These are phyloP conservation scores for Aspergillus brasiliensis DNA, from an alignment of 2,329 filamentous ascomycete genomes.

Conservation along the genomic window DNA sequence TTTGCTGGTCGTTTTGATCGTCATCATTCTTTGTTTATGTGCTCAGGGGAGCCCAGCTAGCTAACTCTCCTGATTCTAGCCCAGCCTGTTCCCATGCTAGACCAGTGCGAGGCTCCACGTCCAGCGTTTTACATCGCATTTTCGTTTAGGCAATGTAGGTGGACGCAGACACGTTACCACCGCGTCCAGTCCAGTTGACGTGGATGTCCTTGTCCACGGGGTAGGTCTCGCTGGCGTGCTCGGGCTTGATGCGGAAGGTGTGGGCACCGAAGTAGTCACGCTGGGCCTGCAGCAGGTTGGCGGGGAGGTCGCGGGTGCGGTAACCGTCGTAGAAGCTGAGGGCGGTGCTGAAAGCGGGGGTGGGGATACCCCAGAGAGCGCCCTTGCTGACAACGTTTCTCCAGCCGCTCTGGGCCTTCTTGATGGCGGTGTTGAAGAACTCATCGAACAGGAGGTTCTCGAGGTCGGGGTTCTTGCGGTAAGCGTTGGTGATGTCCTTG, in stretches of 20 bases:
- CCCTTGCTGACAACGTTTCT: conserved; percentile 88
- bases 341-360: conserved; percentile 93
- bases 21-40: conserved; percentile 28
- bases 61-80: conserved; percentile 15
- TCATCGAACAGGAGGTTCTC: conserved; percentile 98
- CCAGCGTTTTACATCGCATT: conserved; percentile 29
- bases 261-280: conserved; percentile 99
- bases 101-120: conserved; percentile 25
- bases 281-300: conserved; percentile 98
- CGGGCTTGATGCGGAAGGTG: conserved; percentile 86
- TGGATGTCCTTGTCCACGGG: conserved; percentile 85
- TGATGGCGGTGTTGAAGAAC: conserved; percentile 99
- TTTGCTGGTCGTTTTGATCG: conserved; percentile 19
- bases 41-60: conserved; percentile 13
- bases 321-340: conserved; percentile 99
- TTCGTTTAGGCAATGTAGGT: conserved; percentile 87
- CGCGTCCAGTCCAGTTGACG: conserved; percentile 99
- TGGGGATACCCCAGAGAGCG: conserved; percentile 91
- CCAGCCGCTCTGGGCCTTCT: conserved; percentile 92
- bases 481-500: conserved; percentile 98
- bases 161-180: conserved; percentile 94
- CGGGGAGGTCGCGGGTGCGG: conserved; percentile 93
- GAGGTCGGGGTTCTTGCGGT: conserved; percentile 90
- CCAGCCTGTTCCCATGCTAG: conserved; percentile 14
- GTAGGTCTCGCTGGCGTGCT: conserved; percentile 76